Conservation (phyloP, 1,284 basidiomycete species). For the Austroboletus olivaceoglutinosus region DNA sequence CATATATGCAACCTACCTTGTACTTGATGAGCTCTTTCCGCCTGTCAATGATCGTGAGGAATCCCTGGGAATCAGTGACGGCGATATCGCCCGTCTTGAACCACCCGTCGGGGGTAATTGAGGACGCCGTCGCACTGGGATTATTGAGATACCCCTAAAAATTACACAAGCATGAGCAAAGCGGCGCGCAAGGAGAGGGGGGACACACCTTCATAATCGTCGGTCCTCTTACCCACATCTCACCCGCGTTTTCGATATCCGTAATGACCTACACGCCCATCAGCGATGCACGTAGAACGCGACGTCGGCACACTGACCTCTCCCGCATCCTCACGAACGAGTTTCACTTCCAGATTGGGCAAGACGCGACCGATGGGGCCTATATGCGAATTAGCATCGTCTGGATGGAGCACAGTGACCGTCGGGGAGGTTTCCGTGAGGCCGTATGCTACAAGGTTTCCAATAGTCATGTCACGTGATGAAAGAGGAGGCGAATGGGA, state of each 20-base stretch:
- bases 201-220: slow-evolving; percentile 69
- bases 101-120: slow-evolving; percentile 74
- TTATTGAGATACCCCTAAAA: slow-evolving; percentile 68
- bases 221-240: slow-evolving; percentile 79
- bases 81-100: slow-evolving; percentile 85
- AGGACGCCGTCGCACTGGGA: slow-evolving; percentile 56
- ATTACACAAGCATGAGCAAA: background rate
- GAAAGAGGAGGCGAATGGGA: background rate
- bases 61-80: slow-evolving; percentile 60
- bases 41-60: slow-evolving; percentile 63
- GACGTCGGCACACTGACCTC: slow-evolving; percentile 29
- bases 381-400: slow-evolving; percentile 43
- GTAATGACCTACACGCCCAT: slow-evolving; percentile 22
- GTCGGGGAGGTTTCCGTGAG: slow-evolving; percentile 77
- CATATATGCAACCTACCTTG: slow-evolving; percentile 43
- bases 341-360: slow-evolving; percentile 74
- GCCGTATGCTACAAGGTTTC: slow-evolving; percentile 58
- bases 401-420: slow-evolving; percentile 45
- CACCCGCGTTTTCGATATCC: slow-evolving; percentile 47
- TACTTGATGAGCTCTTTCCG: slow-evolving; percentile 86
- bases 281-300: background rate
- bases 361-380: slow-evolving; percentile 73
- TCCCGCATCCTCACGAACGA: slow-evolving; percentile 63
- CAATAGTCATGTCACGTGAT: background rate
- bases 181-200: background rate